Conservation (phyloP, 2,329 filamentous ascomycete species). For the Botrytis elliptica region DNA sequence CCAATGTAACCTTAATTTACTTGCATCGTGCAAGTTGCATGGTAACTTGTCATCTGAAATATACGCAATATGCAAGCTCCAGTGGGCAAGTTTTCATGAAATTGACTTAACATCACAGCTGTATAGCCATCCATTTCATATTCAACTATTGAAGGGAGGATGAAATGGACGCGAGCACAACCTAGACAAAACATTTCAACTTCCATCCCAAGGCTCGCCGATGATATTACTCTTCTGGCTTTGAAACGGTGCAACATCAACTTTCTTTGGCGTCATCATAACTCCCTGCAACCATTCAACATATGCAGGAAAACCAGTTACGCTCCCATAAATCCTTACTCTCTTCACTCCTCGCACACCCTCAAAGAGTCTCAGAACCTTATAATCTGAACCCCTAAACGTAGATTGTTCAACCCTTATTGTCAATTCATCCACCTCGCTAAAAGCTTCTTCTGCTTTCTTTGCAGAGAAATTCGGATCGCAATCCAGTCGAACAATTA, state of each 20-base stretch:
- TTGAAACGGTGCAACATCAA: slow-evolving; percentile 12
- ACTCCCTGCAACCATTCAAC: slow-evolving; percentile 32
- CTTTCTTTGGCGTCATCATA: slow-evolving; percentile 29
- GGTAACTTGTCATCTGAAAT: background rate
- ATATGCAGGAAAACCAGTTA: slow-evolving; percentile 34
- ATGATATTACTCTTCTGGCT: background rate
- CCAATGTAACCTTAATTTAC: background rate
- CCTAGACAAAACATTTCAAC: background rate
- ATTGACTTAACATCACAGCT: background rate
- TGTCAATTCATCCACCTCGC: slow-evolving; percentile 46
- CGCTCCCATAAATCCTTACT: slow-evolving; percentile 42
- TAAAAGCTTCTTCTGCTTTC: slow-evolving; percentile 46
- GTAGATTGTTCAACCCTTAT: slow-evolving; percentile 50
- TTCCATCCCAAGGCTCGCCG: background rate
- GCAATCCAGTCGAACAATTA: slow-evolving; percentile 49
- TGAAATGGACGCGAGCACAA: background rate
- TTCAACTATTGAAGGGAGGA: background rate
- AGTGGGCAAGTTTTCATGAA: background rate
- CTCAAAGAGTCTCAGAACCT: slow-evolving; percentile 46
- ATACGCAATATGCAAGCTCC: background rate
- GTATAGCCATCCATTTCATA: background rate
- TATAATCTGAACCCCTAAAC: slow-evolving; percentile 45
- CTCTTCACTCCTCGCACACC: slow-evolving; percentile 46
- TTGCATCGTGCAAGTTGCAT: background rate
- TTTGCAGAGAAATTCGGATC: slow-evolving; percentile 46